Percentiles rank a stretch among this genome's conserved stretches.
Conservation (phyloP, 306 rosid genomes). For the Malus fusca region DNA sequence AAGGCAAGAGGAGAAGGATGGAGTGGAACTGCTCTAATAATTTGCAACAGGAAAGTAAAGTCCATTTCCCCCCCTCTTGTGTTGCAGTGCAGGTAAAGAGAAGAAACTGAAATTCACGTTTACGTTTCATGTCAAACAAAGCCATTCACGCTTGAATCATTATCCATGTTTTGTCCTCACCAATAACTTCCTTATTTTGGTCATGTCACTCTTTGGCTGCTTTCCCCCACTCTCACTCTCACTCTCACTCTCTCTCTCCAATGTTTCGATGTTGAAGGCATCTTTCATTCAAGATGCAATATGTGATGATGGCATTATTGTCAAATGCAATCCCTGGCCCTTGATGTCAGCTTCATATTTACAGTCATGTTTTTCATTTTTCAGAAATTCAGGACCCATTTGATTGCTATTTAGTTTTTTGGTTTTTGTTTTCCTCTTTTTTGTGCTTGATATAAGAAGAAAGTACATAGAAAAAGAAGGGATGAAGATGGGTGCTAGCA, state of each 20-base stretch:
- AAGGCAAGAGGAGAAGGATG: too few species aligned
- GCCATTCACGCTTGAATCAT: constrained; percentile 39
- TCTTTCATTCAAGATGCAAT: not conserved
- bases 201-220: constrained; percentile 5
- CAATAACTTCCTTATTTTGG: constrained; percentile 25
- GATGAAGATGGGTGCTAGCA: not conserved
- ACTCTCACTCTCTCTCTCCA: not conserved
- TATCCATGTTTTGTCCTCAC: constrained; percentile 56
- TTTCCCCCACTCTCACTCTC: constrained; percentile 20
- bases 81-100: constrained; percentile 26
- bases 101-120: constrained; percentile 34
- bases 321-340: not conserved
- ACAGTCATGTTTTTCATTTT: not conserved
- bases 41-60: not conserved
- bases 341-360: not conserved
- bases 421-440: not conserved
- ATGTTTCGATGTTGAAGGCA: not conserved
- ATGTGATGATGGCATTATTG: not conserved
- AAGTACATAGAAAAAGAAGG: not conserved
- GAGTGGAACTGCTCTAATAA: too few species aligned
- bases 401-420: not conserved
- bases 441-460: not conserved
- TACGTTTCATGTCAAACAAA: constrained; percentile 52
- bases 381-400: not conserved
- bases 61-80: not conserved